A percentile compares a stretch with the other conserved stretches of the same genome.
Evolutionary conservation across 139 green algal species (phyloP).

Genomic region (Auxenochlorella protothecoides): DNA sequence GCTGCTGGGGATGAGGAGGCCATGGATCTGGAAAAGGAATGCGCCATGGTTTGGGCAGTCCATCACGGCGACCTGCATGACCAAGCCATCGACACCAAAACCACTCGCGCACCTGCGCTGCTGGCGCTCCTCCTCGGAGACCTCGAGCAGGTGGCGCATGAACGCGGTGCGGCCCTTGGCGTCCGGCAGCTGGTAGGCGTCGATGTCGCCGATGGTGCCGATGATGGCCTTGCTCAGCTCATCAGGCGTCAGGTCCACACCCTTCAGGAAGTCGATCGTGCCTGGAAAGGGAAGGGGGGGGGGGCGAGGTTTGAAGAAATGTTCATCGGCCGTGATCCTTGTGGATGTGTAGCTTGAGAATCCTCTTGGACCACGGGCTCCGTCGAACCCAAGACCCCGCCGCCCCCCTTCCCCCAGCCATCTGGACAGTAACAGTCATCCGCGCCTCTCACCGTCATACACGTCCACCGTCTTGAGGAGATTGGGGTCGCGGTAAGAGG

Average conservation of each 20-base stretch:
- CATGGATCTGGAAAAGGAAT: no score
- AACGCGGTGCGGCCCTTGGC: constrained; percentile 69
- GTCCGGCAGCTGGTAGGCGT: constrained; percentile 91
- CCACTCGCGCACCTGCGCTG: constrained; percentile 35
- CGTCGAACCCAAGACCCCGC: no score
- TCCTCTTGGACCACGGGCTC: no score
- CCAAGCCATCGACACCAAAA: no score
- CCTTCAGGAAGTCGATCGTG: constrained; percentile 68
- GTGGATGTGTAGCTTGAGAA: no score
- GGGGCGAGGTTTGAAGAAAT: no score
- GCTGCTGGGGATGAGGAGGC: no score
- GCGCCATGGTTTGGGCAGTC: no score
- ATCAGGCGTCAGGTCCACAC: constrained; percentile 67
- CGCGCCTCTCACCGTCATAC: constrained; percentile 32
- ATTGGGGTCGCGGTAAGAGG: constrained; percentile 95
- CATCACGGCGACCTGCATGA: no score
- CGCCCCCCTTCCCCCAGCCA: no score
- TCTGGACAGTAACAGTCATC: no score
- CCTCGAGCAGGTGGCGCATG: constrained; percentile 80
- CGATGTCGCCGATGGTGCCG: constrained; percentile 88
- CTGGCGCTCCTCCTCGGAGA: constrained; percentile 92
- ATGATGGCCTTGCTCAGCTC: constrained; percentile 93
- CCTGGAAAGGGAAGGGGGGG: constrained; percentile 16
- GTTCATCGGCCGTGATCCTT: no score
- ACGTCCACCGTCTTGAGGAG: constrained; percentile 81